Evolutionary conservation across 2,329 filamentous ascomycete species (phyloP), one percentile per base, ranked within the genome.

Genomic region (Ceratocystiopsis sp.): DNA sequence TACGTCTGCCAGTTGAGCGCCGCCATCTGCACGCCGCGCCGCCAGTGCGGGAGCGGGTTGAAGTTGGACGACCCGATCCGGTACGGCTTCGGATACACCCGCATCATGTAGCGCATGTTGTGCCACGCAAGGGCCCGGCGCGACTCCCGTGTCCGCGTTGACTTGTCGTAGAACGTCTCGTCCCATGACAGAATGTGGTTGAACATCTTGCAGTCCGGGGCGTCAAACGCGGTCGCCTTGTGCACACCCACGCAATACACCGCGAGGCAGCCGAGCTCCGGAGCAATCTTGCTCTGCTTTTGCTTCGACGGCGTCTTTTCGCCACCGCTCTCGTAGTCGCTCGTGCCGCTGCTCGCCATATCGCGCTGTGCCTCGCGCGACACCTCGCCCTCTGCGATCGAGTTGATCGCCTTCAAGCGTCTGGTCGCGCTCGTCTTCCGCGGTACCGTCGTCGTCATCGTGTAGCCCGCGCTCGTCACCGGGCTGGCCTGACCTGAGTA

Each of bases 1-100:
- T 93, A 95, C 0, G 87, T 96, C 62, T 98, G 91, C 89, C 91
- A 96, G 62, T 98, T 98, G 49, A 96, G 69, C 0, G 91, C 91
- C 14, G 83, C 86, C 89, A 98, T 96, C 61, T 98, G 91, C 16
- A 95, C 91, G 32, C 91, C 91, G 37, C 85, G 79, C 42, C 89
- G 79, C 91, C 91, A 98, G 57, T 91, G 93, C 48, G 80, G 78
- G 49, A 94, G 73, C 1, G 91, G 91, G 54, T 95, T 86, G 55
- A 95, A 96, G 62, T 98, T 98, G 52, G 81, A 84, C 1, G 91
- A 96, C 33, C 75, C 77, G 45, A 96, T 69, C 25, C 91, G 80
- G 52, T 76, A 78, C 35, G 75, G 79, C 43, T 84, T 82, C 8
- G 91, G 91, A 56, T 98, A 98, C 11, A 96, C 86, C 37, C 91